These are phyloP conservation scores for Geoglossum glabrum DNA, from an alignment of 495 filamentous ascomycete species.

Conservation along the genomic window DNA sequence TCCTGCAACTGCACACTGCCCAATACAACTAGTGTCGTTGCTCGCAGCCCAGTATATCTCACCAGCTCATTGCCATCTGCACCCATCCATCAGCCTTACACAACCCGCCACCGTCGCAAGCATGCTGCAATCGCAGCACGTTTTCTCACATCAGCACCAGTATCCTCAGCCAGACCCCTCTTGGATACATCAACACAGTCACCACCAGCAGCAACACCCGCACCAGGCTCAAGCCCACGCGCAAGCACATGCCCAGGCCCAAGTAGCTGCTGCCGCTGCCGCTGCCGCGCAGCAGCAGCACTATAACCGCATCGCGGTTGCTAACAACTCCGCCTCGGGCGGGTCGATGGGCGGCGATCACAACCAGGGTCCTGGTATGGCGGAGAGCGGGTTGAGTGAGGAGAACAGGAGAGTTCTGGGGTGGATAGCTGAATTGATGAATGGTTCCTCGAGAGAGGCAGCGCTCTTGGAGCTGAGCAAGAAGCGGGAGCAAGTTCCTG, in stretches of 20 bases:
- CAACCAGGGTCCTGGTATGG: slow-evolving; percentile 27
- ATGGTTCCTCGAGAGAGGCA: slow-evolving; percentile 66
- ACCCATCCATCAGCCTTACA: not conserved
- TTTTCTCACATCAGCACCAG: slow-evolving; percentile 9
- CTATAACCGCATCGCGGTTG: slow-evolving; percentile 55
- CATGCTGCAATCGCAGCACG: slow-evolving; percentile 10
- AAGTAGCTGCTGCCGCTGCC: slow-evolving; percentile 42
- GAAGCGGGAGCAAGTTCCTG: slow-evolving; percentile 94
- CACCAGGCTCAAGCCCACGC: slow-evolving; percentile 20
- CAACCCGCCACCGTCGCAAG: not conserved
- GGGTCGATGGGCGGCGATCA: slow-evolving; percentile 28
- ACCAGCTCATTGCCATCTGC: not conserved
- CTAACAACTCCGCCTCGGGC: slow-evolving; percentile 29
- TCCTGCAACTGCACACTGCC: not conserved
- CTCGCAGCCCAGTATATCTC: not conserved
- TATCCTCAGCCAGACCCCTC: slow-evolving; percentile 6
- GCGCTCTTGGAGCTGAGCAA: slow-evolving; percentile 94
- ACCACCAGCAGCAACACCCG: slow-evolving; percentile 14
- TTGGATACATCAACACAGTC: slow-evolving; percentile 12
- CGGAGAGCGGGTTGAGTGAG: slow-evolving; percentile 50
- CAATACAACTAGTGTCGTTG: not conserved
- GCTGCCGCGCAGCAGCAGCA: slow-evolving; percentile 56
- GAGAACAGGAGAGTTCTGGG: slow-evolving; percentile 82
- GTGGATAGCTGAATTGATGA: slow-evolving; percentile 85
- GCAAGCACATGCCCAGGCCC: slow-evolving; percentile 37